Evolutionary conservation across 495 filamentous ascomycete species (phyloP).

Genomic region (Neurospora tetraspora): DNA sequence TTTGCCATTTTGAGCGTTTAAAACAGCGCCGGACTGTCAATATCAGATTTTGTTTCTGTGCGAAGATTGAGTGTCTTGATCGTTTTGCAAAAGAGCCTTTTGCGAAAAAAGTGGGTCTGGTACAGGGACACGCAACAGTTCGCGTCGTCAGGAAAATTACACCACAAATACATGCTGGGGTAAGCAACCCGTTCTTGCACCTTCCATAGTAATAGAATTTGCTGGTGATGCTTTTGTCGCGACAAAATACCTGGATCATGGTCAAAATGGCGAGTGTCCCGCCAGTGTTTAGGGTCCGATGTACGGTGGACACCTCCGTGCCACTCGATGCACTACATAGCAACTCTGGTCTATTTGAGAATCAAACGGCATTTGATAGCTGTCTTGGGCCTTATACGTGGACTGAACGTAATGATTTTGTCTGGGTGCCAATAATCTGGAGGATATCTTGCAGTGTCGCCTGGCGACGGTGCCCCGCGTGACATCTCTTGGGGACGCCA

Average conservation of each 20-base stretch:
- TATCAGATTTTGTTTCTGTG: not conserved
- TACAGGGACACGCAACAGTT: not conserved
- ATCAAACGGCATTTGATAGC: too few relatives aligned
- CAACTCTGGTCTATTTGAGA: too few relatives aligned
- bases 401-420: too few relatives aligned
- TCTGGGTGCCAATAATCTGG: not conserved
- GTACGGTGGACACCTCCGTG: too few relatives aligned
- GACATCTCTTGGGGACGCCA: not conserved
- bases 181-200: too few relatives aligned
- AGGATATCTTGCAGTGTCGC: not conserved
- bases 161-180: not conserved
- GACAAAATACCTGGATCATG: not conserved
- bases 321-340: too few relatives aligned
- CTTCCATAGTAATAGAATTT: too few relatives aligned
- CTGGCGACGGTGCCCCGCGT: not conserved
- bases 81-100: not conserved
- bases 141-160: not conserved
- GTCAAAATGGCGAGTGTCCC: not conserved
- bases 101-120: not conserved
- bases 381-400: too few relatives aligned
- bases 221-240: not conserved
- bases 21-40: fast-evolving
- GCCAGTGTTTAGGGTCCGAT: too few relatives aligned
- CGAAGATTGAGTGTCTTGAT: not conserved
- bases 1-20: fast-evolving